These are phyloP conservation scores for Pleurotus ostreatus DNA, from an alignment of 768 basidiomycete species.

Conservation along the genomic window DNA sequence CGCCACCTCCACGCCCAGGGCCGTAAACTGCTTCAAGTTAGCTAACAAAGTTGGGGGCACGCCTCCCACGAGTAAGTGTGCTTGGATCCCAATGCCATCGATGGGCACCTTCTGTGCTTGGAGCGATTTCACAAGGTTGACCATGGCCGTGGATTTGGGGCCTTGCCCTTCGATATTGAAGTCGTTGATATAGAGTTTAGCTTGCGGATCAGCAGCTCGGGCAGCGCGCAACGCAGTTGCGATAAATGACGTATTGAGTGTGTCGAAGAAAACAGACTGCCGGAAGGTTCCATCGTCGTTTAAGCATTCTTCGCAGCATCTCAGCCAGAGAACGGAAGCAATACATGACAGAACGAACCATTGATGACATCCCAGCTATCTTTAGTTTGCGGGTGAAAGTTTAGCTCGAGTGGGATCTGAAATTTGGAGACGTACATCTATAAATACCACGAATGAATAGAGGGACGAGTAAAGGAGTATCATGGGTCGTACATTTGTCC, in stretches of 20 bases:
- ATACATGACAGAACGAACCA: slow-evolving; percentile 13
- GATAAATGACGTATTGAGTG: slow-evolving; percentile 34
- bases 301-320: slow-evolving; percentile 26
- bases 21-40: slow-evolving; percentile 35
- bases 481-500: slow-evolving; percentile 39
- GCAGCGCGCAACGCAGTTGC: slow-evolving; percentile 37
- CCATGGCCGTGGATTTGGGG: slow-evolving; percentile 37
- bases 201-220: slow-evolving; percentile 14
- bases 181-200: slow-evolving; percentile 14
- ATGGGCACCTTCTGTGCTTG: slow-evolving; percentile 33
- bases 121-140: slow-evolving; percentile 34
- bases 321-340: slow-evolving; percentile 8
- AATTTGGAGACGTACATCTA: not conserved
- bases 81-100: slow-evolving; percentile 43
- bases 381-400: slow-evolving; percentile 4
- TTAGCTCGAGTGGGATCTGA: too few species aligned
- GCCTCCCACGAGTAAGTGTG: slow-evolving; percentile 40
- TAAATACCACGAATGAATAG: not conserved
- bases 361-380: slow-evolving; percentile 43
- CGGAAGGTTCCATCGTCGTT: slow-evolving; percentile 47
- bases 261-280: slow-evolving; percentile 38
- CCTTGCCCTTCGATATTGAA: slow-evolving; percentile 19
- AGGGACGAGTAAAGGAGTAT: too few species aligned
- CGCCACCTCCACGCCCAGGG: slow-evolving; percentile 45
- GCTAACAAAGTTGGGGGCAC: slow-evolving; percentile 30